Percentiles rank a stretch among this genome's conserved stretches.
These are phyloP conservation scores for Irineochytrium annulatum DNA, from an alignment of 192 early-diverging fungal species.

Conservation along the genomic window DNA sequence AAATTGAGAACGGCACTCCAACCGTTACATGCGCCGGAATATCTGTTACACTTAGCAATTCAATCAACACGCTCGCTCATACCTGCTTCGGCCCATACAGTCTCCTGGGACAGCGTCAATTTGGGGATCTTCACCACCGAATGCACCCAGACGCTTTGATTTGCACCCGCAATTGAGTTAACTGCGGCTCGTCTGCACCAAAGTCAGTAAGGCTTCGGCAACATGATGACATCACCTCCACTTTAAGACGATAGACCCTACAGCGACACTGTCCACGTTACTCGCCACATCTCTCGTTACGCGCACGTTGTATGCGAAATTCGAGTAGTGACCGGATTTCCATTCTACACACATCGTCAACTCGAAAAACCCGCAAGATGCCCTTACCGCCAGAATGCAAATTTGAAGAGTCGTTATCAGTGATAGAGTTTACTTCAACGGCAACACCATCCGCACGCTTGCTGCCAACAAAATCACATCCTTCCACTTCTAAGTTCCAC, in stretches of 20 bases:
- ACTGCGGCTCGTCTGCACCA: too few relatives aligned
- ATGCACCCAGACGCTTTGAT: not conserved
- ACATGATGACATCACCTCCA: constrained; percentile 15
- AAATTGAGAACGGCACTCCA: constrained; percentile 55
- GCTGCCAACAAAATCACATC: constrained; percentile 45
- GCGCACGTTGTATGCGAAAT: constrained; percentile 36
- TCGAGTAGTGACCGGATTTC: constrained; percentile 45
- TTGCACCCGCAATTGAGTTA: not conserved
- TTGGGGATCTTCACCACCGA: constrained; percentile 17
- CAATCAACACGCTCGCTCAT: not conserved
- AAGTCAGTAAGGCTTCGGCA: not conserved
- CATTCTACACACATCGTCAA: constrained; percentile 42
- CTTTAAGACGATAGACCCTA: constrained; percentile 10
- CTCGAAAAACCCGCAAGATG: too few relatives aligned
- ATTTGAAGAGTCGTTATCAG: too few relatives aligned
- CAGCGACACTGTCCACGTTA: not conserved
- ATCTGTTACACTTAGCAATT: constrained; percentile 20
- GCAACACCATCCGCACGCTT: too few relatives aligned
- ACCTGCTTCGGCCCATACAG: constrained; percentile 25
- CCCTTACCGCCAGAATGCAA: too few relatives aligned
- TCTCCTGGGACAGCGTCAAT: constrained; percentile 4
- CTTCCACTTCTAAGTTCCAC: constrained; percentile 49
- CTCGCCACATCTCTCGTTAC: constrained; percentile 19
- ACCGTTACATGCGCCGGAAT: constrained; percentile 51
- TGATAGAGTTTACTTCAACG: too few relatives aligned